Evolutionary conservation across 2,329 filamentous ascomycete genomes (phyloP).

Genomic region (Emmonsiellopsis sp.): DNA sequence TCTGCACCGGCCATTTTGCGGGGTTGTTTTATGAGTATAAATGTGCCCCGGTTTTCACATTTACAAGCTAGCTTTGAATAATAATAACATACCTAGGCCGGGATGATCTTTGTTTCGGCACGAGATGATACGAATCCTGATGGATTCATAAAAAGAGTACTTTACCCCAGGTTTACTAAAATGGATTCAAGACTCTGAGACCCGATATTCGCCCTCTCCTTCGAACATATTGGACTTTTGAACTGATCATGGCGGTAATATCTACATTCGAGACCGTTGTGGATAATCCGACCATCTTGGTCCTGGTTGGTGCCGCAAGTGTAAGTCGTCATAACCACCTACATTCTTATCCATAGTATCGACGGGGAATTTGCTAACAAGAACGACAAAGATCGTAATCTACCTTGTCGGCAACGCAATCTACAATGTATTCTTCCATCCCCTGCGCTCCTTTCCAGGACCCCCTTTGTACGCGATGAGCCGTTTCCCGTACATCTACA

Average conservation of each 20-base stretch:
- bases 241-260: neutral
- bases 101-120: too few relatives aligned
- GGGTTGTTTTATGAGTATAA: too few relatives aligned
- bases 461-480: slow-evolving; percentile 10
- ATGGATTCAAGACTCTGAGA: too few relatives aligned
- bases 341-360: neutral
- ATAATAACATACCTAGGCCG: too few relatives aligned
- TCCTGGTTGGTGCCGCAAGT: neutral
- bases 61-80: too few relatives aligned
- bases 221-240: too few relatives aligned
- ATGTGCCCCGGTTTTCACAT: too few relatives aligned
- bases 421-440: slow-evolving; percentile 19
- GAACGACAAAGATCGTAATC: neutral
- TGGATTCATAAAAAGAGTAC: too few relatives aligned
- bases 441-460: slow-evolving; percentile 16
- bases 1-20: too few relatives aligned
- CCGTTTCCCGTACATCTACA: slow-evolving; percentile 10
- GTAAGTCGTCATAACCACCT: neutral
- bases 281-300: neutral
- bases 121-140: too few relatives aligned
- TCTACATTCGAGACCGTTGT: neutral
- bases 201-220: too few relatives aligned
- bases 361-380: neutral
- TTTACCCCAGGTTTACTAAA: too few relatives aligned
- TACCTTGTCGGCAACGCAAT: slow-evolving; percentile 3